phyloP scores from a whole-genome alignment of 495 filamentous ascomycete species.

The Neurospora tetrasperma region DNA sequence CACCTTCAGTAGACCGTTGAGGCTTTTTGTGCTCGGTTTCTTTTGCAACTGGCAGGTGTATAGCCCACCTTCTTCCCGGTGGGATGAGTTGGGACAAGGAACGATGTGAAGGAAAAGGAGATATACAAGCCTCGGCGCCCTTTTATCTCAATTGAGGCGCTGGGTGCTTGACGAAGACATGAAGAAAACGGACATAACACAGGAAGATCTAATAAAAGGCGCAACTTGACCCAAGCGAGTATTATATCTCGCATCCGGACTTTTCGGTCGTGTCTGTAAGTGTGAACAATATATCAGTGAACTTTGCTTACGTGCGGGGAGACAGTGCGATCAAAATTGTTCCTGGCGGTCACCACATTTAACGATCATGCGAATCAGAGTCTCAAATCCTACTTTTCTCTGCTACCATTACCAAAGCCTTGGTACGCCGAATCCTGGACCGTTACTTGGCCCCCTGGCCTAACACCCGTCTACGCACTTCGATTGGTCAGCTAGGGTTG shows the following conservation, averaged over 20 bases:
- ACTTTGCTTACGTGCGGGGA: neutral
- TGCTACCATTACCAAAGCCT: neutral
- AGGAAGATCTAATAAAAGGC: neutral
- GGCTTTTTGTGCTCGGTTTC: neutral
- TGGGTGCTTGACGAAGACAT: neutral
- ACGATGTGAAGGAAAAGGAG: neutral
- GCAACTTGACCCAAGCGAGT: neutral
- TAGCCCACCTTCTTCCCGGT: neutral
- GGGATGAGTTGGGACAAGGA: neutral
- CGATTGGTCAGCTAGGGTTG: neutral
- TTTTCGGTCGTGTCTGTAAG: neutral
- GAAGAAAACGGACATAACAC: neutral
- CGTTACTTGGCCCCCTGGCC: neutral
- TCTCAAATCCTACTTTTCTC: neutral
- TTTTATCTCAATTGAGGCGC: neutral
- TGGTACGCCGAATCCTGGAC: neutral
- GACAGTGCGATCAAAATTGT: neutral
- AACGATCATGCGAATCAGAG: neutral
- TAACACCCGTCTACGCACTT: neutral
- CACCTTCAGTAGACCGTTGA: neutral
- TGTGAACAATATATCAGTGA: neutral
- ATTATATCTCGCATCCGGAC: neutral
- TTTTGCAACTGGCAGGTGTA: neutral
- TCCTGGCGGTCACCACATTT: neutral
- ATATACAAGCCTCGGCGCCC: neutral